Percentiles rank a stretch among this genome's conserved stretches.
Conservation (phyloP, 257 asterid genomes). For the Nicotiana noctiflora region DNA sequence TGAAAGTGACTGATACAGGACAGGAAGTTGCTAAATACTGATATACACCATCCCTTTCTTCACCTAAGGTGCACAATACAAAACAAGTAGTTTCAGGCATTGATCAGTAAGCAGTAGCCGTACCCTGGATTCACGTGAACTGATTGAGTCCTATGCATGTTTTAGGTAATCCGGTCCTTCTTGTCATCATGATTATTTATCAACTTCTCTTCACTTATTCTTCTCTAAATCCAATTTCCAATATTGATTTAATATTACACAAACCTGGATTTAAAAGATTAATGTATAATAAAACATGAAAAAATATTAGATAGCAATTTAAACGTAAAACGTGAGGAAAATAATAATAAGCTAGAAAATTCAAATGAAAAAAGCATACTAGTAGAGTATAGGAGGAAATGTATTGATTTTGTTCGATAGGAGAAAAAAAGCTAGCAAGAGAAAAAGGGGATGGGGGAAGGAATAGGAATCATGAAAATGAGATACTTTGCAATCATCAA, state of each 20-base stretch:
- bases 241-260: not conserved
- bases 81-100: constrained; percentile 18
- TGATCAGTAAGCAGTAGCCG: constrained; percentile 19
- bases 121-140: constrained; percentile 41
- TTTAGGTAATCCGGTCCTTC: constrained; percentile 15
- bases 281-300: too few species aligned
- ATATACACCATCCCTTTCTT: constrained; percentile 1
- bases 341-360: not conserved
- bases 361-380: not conserved
- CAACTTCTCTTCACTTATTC: not conserved
- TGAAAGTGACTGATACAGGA: not conserved
- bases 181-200: constrained; percentile 25
- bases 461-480: constrained; percentile 40
- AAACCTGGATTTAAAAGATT: not conserved
- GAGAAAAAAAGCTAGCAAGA: constrained; percentile 11
- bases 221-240: constrained; percentile 1
- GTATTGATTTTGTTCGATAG: constrained; percentile 19
- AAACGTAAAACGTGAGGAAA: not conserved
- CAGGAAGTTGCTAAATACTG: not conserved
- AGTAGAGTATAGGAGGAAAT: too few species aligned
- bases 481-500: constrained; percentile 64
- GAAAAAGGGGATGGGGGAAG: constrained; percentile 14
- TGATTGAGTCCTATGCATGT: constrained; percentile 1
- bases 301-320: too few species aligned
- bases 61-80: not conserved